Percentiles rank a stretch among this genome's conserved stretches.
phyloP scores from a whole-genome alignment of 208 protist genomes.

The Balamuthia mandrillaris region DNA sequence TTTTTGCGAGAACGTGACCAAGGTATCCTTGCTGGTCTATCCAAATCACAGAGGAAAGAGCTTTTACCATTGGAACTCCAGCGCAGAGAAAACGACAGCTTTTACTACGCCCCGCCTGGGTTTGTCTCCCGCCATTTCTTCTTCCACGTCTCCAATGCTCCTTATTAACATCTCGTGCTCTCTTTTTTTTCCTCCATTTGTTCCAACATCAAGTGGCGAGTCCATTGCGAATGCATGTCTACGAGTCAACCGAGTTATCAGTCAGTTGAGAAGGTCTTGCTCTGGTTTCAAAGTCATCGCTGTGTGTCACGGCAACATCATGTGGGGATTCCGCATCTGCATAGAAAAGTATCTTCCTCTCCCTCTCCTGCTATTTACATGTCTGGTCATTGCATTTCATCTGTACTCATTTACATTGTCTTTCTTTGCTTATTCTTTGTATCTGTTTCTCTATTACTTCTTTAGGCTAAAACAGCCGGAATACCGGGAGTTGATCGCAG shows the following conservation, averaged over 20 bases:
- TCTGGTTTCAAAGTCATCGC: slow-evolving; percentile 21
- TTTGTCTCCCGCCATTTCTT: background rate
- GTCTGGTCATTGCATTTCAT: background rate
- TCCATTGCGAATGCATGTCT: slow-evolving; percentile 34
- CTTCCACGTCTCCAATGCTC: background rate
- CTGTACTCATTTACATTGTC: background rate
- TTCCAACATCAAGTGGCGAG: slow-evolving; percentile 33
- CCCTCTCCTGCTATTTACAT: background rate
- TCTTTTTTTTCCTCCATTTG: background rate
- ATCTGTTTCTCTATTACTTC: background rate
- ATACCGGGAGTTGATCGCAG: background rate
- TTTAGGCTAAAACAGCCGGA: background rate
- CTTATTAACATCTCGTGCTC: slow-evolving; percentile 18
- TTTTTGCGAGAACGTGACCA: slow-evolving; percentile 34
- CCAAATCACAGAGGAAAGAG: background rate
- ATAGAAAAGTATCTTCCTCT: slow-evolving; percentile 7
- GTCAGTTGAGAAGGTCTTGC: background rate
- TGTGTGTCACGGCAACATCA: slow-evolving; percentile 38
- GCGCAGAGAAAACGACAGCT: background rate
- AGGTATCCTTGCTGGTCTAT: background rate
- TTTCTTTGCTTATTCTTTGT: too few relatives aligned
- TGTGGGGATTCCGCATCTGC: slow-evolving; percentile 12
- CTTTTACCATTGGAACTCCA: background rate
- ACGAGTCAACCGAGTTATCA: slow-evolving; percentile 29
- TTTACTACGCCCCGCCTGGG: background rate